phyloP scores from a whole-genome alignment of 371 early-diverging fungal genomes.

The Coelomomyces lativittatus region DNA sequence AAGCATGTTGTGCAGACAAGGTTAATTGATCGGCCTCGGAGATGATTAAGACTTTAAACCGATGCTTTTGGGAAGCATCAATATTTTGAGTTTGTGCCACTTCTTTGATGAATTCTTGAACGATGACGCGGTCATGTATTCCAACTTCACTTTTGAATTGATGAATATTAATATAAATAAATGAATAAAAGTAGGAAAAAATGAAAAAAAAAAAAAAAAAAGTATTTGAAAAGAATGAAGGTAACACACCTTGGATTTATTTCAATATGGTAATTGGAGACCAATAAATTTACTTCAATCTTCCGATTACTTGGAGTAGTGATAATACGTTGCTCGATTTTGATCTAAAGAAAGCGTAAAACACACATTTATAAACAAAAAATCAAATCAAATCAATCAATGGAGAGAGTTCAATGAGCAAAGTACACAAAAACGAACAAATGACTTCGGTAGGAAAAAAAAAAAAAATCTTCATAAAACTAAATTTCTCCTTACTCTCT shows the following conservation, averaged over 20 bases:
- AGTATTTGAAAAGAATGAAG: not conserved
- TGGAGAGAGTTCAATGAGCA: too few relatives aligned
- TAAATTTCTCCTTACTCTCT: not conserved
- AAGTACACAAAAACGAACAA: too few relatives aligned
- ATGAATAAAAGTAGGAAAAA: not conserved
- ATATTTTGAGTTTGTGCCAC: conserved; percentile 96
- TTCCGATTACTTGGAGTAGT: conserved; percentile 64
- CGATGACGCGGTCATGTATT: conserved; percentile 79
- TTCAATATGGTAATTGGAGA: conserved; percentile 82
- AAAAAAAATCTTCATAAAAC: not conserved
- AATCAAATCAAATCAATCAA: too few relatives aligned
- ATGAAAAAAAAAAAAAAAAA: not conserved
- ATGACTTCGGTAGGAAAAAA: too few relatives aligned
- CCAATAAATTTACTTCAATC: conserved; percentile 60
- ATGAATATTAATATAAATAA: not conserved
- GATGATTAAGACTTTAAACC: conserved; percentile 87
- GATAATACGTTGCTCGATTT: conserved; percentile 68
- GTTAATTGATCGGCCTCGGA: conserved; percentile 88
- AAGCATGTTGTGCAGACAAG: conserved; percentile 90
- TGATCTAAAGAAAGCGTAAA: too few relatives aligned
- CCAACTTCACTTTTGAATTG: conserved; percentile 65
- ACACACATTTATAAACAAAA: too few relatives aligned
- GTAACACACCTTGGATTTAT: conserved; percentile 62
- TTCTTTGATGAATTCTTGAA: conserved; percentile 94
- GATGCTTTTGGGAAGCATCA: conserved; percentile 51